phyloP scores from a whole-genome alignment of 1,139 yeast species.

The Kodamaea sp. region DNA sequence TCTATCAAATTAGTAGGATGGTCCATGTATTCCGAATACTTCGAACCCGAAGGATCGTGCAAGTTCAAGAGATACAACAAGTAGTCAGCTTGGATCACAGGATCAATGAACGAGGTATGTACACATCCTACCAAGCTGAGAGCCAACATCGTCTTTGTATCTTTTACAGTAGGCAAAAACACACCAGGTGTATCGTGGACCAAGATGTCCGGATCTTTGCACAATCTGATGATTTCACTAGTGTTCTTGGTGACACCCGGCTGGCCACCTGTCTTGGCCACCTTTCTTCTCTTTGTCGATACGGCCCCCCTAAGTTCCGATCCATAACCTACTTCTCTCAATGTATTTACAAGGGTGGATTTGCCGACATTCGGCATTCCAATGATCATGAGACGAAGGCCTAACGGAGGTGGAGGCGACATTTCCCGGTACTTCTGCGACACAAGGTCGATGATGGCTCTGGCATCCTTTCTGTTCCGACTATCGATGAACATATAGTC shows the following conservation, averaged over 20 bases:
- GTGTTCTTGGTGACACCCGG: constrained; percentile 90
- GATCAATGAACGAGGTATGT: constrained; percentile 71
- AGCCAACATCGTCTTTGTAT: constrained; percentile 71
- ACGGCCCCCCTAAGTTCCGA: constrained; percentile 20
- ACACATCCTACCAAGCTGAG: constrained; percentile 78
- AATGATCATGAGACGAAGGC: constrained; percentile 71
- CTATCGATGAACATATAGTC: constrained; percentile 64
- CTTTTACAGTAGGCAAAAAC: constrained; percentile 72
- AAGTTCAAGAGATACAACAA: constrained; percentile 72
- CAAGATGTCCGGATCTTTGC: constrained; percentile 63
- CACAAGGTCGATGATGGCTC: constrained; percentile 50
- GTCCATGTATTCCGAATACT: constrained; percentile 48
- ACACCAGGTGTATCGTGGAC: constrained; percentile 95
- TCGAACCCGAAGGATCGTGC: constrained; percentile 50
- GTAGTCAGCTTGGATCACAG: constrained; percentile 85
- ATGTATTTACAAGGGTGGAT: constrained; percentile 79
- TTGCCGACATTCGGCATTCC: constrained; percentile 99
- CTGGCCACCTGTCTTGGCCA: constrained; percentile 81
- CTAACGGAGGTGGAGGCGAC: constrained; percentile 78
- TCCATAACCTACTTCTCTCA: constrained; percentile 58
- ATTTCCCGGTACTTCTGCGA: constrained; percentile 43
- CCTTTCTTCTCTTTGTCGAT: constrained; percentile 54
- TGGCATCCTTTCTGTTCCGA: constrained; percentile 52
- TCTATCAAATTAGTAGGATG: constrained; percentile 77
- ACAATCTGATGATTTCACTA: constrained; percentile 71